Evolutionary conservation across 371 early-diverging fungal species (phyloP), one percentile per base, ranked within the genome.

Genomic region (Apophysomyces trapeziformis): DNA sequence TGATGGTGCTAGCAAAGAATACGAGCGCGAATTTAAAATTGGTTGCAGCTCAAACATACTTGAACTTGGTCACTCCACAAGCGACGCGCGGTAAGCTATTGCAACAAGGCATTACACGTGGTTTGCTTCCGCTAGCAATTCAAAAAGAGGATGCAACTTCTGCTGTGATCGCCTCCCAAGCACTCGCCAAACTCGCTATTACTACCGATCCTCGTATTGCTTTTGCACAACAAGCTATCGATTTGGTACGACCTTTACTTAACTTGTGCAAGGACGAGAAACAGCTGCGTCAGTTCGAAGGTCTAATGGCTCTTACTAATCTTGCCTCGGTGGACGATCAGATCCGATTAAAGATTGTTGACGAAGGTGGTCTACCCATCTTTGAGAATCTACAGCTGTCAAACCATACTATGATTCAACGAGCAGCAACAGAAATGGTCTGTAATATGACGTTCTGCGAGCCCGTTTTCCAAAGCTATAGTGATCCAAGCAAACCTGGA

Each of bases 361-460:
- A 80, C 16, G 80, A 78, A 2, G 76, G 84, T 44, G 95, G 93
- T 0, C 75, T 96, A 44, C 61, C 84, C 11, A 76, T 81, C 9
- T 87, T 96, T 71, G 94, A 96, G 72, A 86, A 81, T 47, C 73
- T 92, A 35, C 91, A 93, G 69, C 86, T 96, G 45, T 91, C 93
- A 14, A 90, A 91, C 60, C 85, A 96, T 65, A 79, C 65, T 4
- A 68, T 96, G 82, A 87, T 98, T 6, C 91, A 92, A n/a, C 87
- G 97, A 2, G 96, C 98, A 1, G 95, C 97, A 2, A 93, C 95
- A 1, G 98, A 98, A 74, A 84, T 91, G 32, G 72, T 96, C 1
- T 96, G 97, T 77, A 98, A 98, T 79, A 90, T 97, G 94, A 90
- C 96, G 61, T 90, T 90, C 69, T 88, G 88, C 60, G 88, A 87